phyloP scores from a whole-genome alignment of 805 yeast species.

The Candida ipomoeae region DNA sequence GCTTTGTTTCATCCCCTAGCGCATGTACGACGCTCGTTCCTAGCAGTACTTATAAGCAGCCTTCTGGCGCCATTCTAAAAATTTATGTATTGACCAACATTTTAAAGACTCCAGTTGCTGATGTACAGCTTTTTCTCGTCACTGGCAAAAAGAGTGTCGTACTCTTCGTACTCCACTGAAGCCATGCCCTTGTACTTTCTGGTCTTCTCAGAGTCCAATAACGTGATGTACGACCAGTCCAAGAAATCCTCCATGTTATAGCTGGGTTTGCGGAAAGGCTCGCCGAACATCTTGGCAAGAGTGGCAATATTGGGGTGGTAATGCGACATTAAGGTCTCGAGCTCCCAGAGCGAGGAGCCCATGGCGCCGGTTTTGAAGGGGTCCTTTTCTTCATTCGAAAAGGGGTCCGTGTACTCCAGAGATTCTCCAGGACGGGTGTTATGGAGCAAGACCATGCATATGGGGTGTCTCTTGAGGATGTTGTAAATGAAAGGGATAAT shows the following conservation, averaged over 20 bases:
- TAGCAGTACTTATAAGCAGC: neutral
- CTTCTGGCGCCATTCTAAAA: neutral
- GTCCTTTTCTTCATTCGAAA: conserved; percentile 55
- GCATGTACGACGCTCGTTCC: neutral
- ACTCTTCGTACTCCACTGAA: conserved; percentile 69
- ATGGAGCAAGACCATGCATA: conserved; percentile 88
- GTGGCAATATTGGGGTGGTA: conserved; percentile 96
- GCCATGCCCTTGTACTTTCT: conserved; percentile 69
- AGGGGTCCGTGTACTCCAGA: conserved; percentile 55
- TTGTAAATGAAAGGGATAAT: conserved; percentile 90
- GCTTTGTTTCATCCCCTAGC: neutral
- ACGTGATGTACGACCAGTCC: conserved; percentile 77
- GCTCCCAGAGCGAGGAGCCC: conserved; percentile 88
- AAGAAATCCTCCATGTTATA: conserved; percentile 92
- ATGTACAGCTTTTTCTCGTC: conserved; percentile 15
- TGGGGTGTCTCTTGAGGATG: conserved; percentile 84
- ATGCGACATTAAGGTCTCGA: conserved; percentile 73
- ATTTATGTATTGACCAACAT: neutral
- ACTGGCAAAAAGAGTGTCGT: conserved; percentile 33
- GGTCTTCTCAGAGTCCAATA: conserved; percentile 58
- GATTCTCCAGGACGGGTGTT: conserved; percentile 27
- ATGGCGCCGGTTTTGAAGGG: conserved; percentile 80
- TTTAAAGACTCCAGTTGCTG: conserved; percentile 16
- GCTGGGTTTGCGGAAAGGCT: conserved; percentile 82
- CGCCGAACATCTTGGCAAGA: conserved; percentile 79